Evolutionary conservation across 1,284 basidiomycete genomes (phyloP), one percentile per base, ranked within the genome.

Genomic region (Ustilago bromivora): DNA sequence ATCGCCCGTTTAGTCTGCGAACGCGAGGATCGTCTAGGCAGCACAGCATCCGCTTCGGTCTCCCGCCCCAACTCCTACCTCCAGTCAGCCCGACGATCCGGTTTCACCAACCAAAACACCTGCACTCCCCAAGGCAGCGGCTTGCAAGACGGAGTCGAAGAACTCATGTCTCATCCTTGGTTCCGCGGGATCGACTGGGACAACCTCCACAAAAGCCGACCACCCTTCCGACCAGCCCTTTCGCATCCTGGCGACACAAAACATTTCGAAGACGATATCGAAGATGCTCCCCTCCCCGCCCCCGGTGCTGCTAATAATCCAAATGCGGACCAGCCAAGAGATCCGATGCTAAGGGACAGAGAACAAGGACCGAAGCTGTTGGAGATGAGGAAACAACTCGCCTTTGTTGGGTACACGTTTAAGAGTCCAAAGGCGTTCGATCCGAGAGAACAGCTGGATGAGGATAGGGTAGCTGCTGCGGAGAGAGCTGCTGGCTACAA

Each of bases 1-100:
- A 94, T 98, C 89, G 90, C 92, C 78, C 90, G 91, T 71, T 89
- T 98, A 19, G 90, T 98, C 38, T 98, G 96, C 86, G 96, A 98
- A 87, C 92, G 94, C 6, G 94, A 96, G 87, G 95, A 98, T 85
- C 91, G 96, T 38, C 89, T 99, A 38, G 96, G 95, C 23, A 83
- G 80, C 92, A 91, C 67, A 90, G 92, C 90, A 12, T 89, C 90
- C 12, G 88, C 90, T 46, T 92, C 91, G 61, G 90, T 91, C 49
- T 91, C 90, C 60, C 88, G 92, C 67, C 92, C 93, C 19, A 92
- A 94, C 86, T 92, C 92, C 38, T 89, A 93, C 86, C 89, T 94
- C 79, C 87, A 92, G 66, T 90, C 91, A 82, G 90, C 91, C 57
- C 89, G 93, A 80, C 89, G 92, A 80, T 93, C 92, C 82, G 92